A percentile compares a stretch with the other conserved stretches of the same genome.
Conservation (phyloP, 2,329 filamentous ascomycete genomes). For the Pseudogymnoascus sp. region DNA sequence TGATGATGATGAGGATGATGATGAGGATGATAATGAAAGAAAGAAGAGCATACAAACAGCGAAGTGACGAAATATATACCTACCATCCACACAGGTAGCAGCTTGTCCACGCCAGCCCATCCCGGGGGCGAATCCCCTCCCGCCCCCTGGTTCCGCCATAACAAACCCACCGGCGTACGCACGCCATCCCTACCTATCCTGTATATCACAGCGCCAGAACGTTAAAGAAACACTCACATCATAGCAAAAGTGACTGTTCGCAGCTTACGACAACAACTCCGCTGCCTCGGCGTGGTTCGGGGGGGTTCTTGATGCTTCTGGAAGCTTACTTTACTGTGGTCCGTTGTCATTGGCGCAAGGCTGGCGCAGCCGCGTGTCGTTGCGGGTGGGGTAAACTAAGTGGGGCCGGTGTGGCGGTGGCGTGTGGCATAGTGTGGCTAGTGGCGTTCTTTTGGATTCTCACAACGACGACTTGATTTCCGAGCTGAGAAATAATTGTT, state of each 20-base stretch:
- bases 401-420: neutral
- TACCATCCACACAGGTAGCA: neutral
- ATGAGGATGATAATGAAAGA: neutral
- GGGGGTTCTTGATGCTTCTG: slow-evolving; percentile 2
- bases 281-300: slow-evolving; percentile 16
- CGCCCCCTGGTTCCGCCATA: neutral
- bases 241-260: neutral
- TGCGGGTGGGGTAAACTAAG: neutral
- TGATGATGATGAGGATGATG: neutral
- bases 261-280: slow-evolving; percentile 12
- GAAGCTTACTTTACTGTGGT: neutral
- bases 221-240: neutral
- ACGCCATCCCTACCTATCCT: neutral
- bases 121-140: neutral
- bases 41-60: slow-evolving; percentile 1
- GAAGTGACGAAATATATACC: neutral
- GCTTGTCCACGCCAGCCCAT: neutral
- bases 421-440: neutral
- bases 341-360: slow-evolving; percentile 4
- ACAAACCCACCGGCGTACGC: neutral
- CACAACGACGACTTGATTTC: neutral
- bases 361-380: slow-evolving; percentile 4
- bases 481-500: too few species aligned
- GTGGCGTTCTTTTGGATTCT: neutral
- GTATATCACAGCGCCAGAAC: neutral